Percentiles rank a stretch among this genome's conserved stretches.
These are phyloP conservation scores for Trichoderma gracile DNA, from an alignment of 2,329 filamentous ascomycete genomes.

Conservation along the genomic window DNA sequence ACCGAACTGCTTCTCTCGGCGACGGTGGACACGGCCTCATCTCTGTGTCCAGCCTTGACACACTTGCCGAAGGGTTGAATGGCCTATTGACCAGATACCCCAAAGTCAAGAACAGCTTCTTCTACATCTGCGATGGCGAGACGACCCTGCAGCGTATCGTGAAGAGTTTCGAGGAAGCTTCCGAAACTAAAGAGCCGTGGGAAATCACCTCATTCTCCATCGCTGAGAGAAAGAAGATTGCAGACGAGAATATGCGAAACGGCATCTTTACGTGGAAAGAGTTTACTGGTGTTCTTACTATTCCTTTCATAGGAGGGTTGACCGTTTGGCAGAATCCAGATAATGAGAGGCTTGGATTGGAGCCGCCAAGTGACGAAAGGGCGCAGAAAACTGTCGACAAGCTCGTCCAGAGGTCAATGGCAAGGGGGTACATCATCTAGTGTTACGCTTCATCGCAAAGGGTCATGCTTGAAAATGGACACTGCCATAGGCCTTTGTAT, in stretches of 20 bases:
- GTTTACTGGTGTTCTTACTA: not conserved
- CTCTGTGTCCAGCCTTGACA: conserved; percentile 10
- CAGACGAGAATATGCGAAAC: conserved; percentile 18
- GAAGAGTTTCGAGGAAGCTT: conserved; percentile 10
- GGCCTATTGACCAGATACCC: conserved; percentile 9
- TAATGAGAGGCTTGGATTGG: conserved; percentile 9
- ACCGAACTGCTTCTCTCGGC: conserved; percentile 9
- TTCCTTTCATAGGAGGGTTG: conserved; percentile 6
- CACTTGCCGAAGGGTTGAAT: not conserved
- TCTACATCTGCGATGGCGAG: conserved; percentile 21
- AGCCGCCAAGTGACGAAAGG: not conserved
- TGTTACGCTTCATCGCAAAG: too few relatives aligned
- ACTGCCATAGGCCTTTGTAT: too few relatives aligned
- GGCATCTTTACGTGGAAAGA: conserved; percentile 5
- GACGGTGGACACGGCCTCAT: conserved; percentile 14
- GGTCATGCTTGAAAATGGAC: too few relatives aligned
- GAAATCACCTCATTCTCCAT: conserved; percentile 2
- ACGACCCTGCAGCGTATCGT: conserved; percentile 15
- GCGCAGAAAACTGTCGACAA: conserved; percentile 9
- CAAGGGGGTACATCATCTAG: conserved; percentile 1
- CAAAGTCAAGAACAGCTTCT: conserved; percentile 10
- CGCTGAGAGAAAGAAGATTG: not conserved
- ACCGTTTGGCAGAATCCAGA: conserved; percentile 11
- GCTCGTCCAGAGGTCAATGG: not conserved
- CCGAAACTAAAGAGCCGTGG: conserved; percentile 10